A percentile compares a stretch with the other conserved stretches of the same genome.
These are phyloP conservation scores for Trichocladium antarcticum DNA, from an alignment of 495 filamentous ascomycete species.

Conservation along the genomic window DNA sequence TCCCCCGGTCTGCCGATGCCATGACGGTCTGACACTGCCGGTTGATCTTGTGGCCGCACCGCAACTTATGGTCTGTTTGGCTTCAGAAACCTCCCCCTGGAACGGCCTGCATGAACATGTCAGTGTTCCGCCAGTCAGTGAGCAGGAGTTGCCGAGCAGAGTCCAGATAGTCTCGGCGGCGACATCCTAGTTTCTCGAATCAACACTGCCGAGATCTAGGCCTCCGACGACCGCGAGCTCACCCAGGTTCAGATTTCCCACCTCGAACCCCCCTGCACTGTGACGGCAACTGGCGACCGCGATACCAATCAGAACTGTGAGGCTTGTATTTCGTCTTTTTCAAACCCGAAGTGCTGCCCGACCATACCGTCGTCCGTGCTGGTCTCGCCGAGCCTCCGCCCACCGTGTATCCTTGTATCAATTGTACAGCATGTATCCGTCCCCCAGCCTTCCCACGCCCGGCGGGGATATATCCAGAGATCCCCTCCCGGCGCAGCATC, in stretches of 20 bases:
- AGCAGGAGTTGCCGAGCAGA: constrained; percentile 29
- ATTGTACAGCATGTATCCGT: too few species aligned
- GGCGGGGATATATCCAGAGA: too few species aligned
- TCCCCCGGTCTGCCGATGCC: neutral
- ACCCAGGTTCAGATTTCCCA: constrained; percentile 11
- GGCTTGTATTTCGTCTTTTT: too few species aligned
- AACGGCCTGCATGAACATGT: constrained; percentile 23
- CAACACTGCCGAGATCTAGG: constrained; percentile 38
- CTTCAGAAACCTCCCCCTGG: constrained; percentile 29
- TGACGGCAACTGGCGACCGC: too few species aligned
- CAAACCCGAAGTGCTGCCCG: too few species aligned
- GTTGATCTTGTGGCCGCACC: constrained; percentile 14
- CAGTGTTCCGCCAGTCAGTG: constrained; percentile 25
- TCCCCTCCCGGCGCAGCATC: too few species aligned
- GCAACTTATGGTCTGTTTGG: constrained; percentile 22
- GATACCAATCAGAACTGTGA: too few species aligned
- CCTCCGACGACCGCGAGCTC: constrained; percentile 15
- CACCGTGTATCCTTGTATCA: too few species aligned
- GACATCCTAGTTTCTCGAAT: constrained; percentile 31
- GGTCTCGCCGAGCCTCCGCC: too few species aligned
- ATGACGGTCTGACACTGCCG: constrained; percentile 8
- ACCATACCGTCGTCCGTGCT: too few species aligned
- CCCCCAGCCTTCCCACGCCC: too few species aligned
- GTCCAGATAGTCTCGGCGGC: constrained; percentile 24
- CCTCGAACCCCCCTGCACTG: too few species aligned